A percentile compares a stretch with the other conserved stretches of the same genome.
phyloP scores from a whole-genome alignment of 179 eudicot species.

The Pouteria campechiana region DNA sequence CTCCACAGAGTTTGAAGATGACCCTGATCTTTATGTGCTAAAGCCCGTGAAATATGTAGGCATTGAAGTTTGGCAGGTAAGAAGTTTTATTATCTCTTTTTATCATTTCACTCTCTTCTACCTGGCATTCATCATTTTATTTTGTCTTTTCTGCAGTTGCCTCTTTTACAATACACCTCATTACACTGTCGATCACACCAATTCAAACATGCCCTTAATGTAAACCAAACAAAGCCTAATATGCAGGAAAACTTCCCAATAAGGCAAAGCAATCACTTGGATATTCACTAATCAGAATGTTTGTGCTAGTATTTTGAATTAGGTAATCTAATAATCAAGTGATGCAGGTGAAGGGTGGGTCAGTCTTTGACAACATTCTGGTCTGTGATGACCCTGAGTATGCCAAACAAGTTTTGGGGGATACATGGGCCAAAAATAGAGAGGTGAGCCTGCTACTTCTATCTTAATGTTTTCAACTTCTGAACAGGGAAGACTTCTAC shows the following conservation, averaged over 20 bases:
- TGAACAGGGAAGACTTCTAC: not conserved
- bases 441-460: constrained; percentile 15
- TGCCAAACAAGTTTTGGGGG: constrained; percentile 52
- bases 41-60: constrained; percentile 65
- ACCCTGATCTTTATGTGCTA: constrained; percentile 68
- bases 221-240: too few species aligned
- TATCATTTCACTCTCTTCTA: too few species aligned
- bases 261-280: too few species aligned
- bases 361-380: constrained; percentile 63
- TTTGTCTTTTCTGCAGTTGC: not conserved
- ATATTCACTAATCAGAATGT: too few species aligned
- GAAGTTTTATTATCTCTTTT: not conserved
- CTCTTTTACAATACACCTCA: too few species aligned
- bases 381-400: constrained; percentile 73
- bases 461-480: not conserved
- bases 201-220: too few species aligned
- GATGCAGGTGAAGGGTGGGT: constrained; percentile 71
- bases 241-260: too few species aligned
- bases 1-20: constrained; percentile 67
- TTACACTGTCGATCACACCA: too few species aligned
- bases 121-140: not conserved
- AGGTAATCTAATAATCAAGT: not conserved
- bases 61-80: constrained; percentile 82
- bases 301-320: too few species aligned
- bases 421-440: constrained; percentile 42